Base-by-base conservation (phyloP, 345 rosid genomes). In the Pistacia integerrima region DNA sequence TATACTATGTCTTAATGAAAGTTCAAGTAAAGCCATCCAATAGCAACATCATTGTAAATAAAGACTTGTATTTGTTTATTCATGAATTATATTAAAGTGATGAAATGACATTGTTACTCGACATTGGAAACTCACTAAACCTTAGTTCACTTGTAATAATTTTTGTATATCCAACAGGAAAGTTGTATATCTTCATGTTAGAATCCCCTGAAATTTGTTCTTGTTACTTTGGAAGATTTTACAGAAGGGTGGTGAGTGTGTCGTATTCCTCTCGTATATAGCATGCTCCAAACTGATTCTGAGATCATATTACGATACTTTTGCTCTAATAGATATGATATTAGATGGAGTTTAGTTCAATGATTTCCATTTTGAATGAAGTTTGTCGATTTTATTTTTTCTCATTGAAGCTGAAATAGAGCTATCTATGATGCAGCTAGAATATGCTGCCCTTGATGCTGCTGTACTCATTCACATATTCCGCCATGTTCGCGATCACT, bases 401-500 rank as follows among this genome's bases (percentile, higher is more conserved):
- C 5, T n/a, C 30, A 33, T 51, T 33, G 10, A 58, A 2, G 22
- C 74, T 75, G 28, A 74, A 59, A 33, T 57, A 41, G 46, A 41
- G 46, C 38, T 22, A 51, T 20, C 5, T 68, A 28, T 70, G 71
- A 11, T 78, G 84, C 94, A 96, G 94, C 90, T 96, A 59, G 97
- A 96, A 86, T 92, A 93, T 78, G 98, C 94, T 4, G 98, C 99
- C 3, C 90, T 96, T 4, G 98, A 96, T 82, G 97, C 98, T 62
- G 97, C 84, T n/a, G 97, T 93, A 73, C 92, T 91, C 63, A 22
- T 93, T 77, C 94, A 90, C 88, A 89, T 91, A 83, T 96, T 96
- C 83, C 77, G 70, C 67, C 89, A 81, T 72, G 75, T 89, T 14
- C 79, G 83, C 0, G 75, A 77, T 69, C 85, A 82, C 52, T 79